phyloP scores from a whole-genome alignment of 805 yeast species.

The Lachancea kluyveri region DNA sequence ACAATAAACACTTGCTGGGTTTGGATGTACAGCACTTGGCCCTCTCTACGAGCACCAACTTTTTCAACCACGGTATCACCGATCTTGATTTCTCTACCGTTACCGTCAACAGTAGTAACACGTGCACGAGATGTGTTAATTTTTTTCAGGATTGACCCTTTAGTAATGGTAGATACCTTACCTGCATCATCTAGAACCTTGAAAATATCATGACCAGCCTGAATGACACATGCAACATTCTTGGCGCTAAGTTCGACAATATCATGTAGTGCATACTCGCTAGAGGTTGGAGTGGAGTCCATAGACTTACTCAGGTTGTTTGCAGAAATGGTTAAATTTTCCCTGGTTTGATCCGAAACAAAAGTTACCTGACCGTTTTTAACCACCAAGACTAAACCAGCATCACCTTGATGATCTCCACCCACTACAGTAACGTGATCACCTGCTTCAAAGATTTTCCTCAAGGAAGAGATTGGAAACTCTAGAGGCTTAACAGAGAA shows the following conservation, averaged over 20 bases:
- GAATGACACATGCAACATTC: constrained; percentile 81
- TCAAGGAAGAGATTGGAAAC: constrained; percentile 71
- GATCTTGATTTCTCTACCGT: constrained; percentile 76
- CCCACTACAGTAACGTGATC: constrained; percentile 90
- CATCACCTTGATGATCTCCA: constrained; percentile 89
- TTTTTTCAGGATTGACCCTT: constrained; percentile 78
- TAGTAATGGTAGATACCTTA: constrained; percentile 59
- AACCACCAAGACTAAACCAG: constrained; percentile 85
- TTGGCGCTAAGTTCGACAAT: constrained; percentile 83
- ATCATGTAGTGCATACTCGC: constrained; percentile 82
- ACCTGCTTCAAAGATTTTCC: constrained; percentile 85
- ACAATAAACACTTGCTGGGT: constrained; percentile 74
- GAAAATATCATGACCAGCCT: constrained; percentile 83
- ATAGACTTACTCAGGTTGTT: constrained; percentile 86
- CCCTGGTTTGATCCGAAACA: constrained; percentile 80
- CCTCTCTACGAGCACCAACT: constrained; percentile 81
- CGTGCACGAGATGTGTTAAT: constrained; percentile 64
- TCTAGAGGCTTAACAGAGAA: constrained; percentile 56
- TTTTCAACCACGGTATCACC: constrained; percentile 92
- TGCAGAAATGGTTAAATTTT: constrained; percentile 88
- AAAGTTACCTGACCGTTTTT: constrained; percentile 82
- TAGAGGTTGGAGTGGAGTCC: constrained; percentile 73
- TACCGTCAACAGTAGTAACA: constrained; percentile 80
- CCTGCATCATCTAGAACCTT: constrained; percentile 80
- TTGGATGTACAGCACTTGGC: constrained; percentile 80